Conservation (phyloP, 306 rosid species). For the Corylus avellana region DNA sequence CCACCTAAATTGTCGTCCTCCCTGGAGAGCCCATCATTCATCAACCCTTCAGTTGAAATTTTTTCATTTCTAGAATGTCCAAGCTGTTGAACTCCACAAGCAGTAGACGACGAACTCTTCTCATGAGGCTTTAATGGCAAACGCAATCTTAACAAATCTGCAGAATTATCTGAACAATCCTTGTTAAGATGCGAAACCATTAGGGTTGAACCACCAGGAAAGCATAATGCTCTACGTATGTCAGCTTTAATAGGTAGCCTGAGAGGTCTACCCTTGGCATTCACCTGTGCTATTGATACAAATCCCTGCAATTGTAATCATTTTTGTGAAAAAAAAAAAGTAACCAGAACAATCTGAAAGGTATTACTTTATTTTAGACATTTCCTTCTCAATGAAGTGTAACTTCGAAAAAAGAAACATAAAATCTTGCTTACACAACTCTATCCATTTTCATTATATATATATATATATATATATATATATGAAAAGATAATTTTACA, state of each 20-base stretch:
- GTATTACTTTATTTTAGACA: conserved; percentile 6
- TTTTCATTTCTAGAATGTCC: conserved; percentile 32
- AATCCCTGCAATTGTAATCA: conserved; percentile 57
- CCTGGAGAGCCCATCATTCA: conserved; percentile 32
- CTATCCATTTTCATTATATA: background rate
- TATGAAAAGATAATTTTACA: conserved; percentile 15
- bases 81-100: conserved; percentile 32
- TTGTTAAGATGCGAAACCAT: conserved; percentile 70
- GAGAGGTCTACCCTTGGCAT: conserved; percentile 63
- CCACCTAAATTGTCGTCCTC: conserved; percentile 41
- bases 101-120: conserved; percentile 31
- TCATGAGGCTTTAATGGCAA: conserved; percentile 44
- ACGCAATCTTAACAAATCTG: conserved; percentile 37
- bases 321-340: background rate
- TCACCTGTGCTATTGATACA: conserved; percentile 78
- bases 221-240: conserved; percentile 76
- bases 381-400: conserved; percentile 3
- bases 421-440: conserved; percentile 8
- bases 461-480: no score
- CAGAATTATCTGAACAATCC: conserved; percentile 37
- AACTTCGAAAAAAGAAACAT: background rate
- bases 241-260: conserved; percentile 76
- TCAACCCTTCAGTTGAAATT: conserved; percentile 33
- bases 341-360: background rate
- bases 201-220: conserved; percentile 92